Percentiles rank a stretch among this genome's conserved stretches.
phyloP scores from a whole-genome alignment of 2,329 filamentous ascomycete genomes.

The Leptographium procerum region DNA sequence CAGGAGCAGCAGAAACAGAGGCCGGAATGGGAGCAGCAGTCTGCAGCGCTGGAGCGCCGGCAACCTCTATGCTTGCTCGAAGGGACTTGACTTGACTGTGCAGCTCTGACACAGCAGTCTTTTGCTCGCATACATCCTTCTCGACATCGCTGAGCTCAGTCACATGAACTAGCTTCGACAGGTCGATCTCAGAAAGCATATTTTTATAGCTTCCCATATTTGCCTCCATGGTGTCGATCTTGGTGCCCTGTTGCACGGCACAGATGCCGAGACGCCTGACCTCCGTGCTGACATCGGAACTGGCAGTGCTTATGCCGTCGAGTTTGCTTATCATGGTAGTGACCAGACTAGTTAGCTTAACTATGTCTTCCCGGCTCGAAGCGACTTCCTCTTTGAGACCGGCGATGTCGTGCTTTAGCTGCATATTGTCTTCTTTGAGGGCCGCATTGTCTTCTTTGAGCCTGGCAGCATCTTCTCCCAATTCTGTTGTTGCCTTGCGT shows the following conservation, averaged over 20 bases:
- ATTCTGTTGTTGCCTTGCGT: neutral
- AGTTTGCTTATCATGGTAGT: neutral
- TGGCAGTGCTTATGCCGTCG: neutral
- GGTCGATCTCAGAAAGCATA: slow-evolving; percentile 2
- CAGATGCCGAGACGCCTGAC: neutral
- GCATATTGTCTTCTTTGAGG: neutral
- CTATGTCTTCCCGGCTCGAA: neutral
- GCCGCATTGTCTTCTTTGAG: neutral
- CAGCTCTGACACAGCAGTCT: neutral
- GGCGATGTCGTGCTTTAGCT: neutral
- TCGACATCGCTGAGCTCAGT: slow-evolving; percentile 1
- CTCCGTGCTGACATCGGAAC: neutral
- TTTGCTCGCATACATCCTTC: neutral
- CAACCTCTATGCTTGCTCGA: neutral
- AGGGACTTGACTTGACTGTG: neutral
- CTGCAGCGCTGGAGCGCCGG: neutral
- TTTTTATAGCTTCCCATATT: neutral
- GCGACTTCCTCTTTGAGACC: neutral
- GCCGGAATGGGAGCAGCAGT: neutral
- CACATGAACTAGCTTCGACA: neutral
- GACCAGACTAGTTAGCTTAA: neutral
- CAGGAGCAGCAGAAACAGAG: neutral
- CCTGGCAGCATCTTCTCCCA: neutral
- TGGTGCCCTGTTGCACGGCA: neutral
- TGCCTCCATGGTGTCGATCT: neutral